Evolutionary conservation across 2,329 filamentous ascomycete species (phyloP).

Genomic region (Trichoderma atrobrunneum): DNA sequence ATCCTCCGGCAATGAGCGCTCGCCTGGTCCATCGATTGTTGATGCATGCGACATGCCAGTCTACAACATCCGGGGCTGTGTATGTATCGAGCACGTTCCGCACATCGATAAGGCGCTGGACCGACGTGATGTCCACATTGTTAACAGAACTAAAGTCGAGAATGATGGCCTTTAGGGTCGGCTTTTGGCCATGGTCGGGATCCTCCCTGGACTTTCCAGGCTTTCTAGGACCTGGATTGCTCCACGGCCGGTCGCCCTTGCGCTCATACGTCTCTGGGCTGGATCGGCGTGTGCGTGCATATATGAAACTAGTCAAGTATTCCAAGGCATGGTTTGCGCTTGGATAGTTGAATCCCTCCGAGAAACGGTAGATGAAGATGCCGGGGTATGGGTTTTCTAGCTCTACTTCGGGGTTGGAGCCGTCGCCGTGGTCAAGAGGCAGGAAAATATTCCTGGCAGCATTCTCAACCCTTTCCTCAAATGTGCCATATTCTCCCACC

Average conservation of each 20-base stretch:
- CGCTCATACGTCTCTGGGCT: constrained; percentile 63
- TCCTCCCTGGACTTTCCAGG: constrained; percentile 42
- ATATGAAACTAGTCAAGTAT: constrained; percentile 67
- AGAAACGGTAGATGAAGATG: constrained; percentile 92
- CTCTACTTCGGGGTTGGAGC: constrained; percentile 79
- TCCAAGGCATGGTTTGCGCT: constrained; percentile 90
- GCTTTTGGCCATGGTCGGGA: constrained; percentile 43
- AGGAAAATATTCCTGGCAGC: constrained; percentile 76
- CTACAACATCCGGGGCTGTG: constrained; percentile 73
- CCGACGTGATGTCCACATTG: constrained; percentile 87
- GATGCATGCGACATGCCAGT: constrained; percentile 95
- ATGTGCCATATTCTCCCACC: constrained; percentile 56
- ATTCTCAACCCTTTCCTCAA: constrained; percentile 43
- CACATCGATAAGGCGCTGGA: constrained; percentile 90
- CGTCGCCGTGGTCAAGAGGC: constrained; percentile 82
- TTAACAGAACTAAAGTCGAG: constrained; percentile 93
- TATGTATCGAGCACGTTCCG: constrained; percentile 91
- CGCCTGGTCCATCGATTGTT: constrained; percentile 90
- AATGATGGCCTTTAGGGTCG: constrained; percentile 82
- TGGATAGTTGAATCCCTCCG: constrained; percentile 93
- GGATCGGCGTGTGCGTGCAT: constrained; percentile 70
- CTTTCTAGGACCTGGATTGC: constrained; percentile 71
- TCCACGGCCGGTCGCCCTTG: constrained; percentile 85
- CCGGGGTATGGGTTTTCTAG: constrained; percentile 84
- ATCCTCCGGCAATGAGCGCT: constrained; percentile 80